Percentiles rank a stretch among this genome's conserved stretches.
These are phyloP conservation scores for Colletotrichum truncatum DNA, from an alignment of 2,329 filamentous ascomycete genomes.

Conservation along the genomic window DNA sequence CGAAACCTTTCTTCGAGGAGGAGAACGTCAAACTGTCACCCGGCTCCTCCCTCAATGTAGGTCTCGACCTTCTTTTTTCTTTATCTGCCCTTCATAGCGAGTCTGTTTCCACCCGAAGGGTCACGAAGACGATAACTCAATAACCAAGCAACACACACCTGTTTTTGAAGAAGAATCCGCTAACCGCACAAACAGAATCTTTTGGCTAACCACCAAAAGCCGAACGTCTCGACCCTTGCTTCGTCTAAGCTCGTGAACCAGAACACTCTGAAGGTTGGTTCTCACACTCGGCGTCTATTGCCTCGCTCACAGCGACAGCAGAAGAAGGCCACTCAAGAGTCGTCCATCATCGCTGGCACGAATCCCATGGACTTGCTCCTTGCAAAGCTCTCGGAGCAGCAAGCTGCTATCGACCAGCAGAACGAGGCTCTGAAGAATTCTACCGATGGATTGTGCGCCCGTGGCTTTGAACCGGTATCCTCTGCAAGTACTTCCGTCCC, in stretches of 20 bases:
- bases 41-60: conserved; percentile 7
- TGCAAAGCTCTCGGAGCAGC: conserved; percentile 78
- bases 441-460: conserved; percentile 48
- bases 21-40: conserved; percentile 30
- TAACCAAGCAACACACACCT: not conserved
- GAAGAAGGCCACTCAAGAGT: conserved; percentile 58
- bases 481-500: conserved; percentile 68
- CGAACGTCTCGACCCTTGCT: conserved; percentile 55
- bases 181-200: not conserved
- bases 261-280: conserved; percentile 58
- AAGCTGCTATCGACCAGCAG: conserved; percentile 67
- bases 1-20: conserved; percentile 31
- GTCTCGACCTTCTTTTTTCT: not conserved
- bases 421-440: conserved; percentile 58
- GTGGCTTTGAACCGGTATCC: conserved; percentile 51
- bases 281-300: not conserved
- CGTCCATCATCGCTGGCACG: conserved; percentile 44
- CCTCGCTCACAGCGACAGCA: conserved; percentile 47
- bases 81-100: not conserved
- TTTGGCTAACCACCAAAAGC: conserved; percentile 41
- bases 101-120: not conserved
- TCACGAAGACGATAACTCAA: not conserved
- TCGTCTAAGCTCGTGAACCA: conserved; percentile 67
- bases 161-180: not conserved
- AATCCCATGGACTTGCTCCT: conserved; percentile 77